Evolutionary conservation across 768 basidiomycete genomes (phyloP), one percentile per base, ranked within the genome.

Genomic region (Suillus brevipes): DNA sequence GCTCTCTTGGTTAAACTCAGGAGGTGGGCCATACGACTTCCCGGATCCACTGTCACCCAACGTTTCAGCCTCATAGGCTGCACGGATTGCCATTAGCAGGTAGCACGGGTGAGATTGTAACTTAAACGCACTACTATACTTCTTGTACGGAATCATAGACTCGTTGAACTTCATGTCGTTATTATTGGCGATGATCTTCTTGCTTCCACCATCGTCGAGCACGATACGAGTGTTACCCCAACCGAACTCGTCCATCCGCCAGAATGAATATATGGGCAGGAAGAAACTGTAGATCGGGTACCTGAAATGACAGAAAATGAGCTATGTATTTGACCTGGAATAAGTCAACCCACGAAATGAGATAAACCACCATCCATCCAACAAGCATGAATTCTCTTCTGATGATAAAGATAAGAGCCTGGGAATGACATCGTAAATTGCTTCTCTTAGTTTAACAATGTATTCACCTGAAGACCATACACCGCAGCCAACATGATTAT

Each of bases 121-220:
- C 59, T 36, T 4, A 5, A 18, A 80, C 87, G 52, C 71, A 88
- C 88, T 89, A 67, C 83, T 85, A 78, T 90, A 91, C 68, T 84
- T 87, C 79, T 86, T 86, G 72, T 90, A 82, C 6, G 89, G 89
- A 63, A 91, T 90, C 85, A 89, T 89, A 36, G 84, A 87, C 59
- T 91, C 90, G 68, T 88, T 87, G 79, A 88, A 91, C 66, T 84
- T 86, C 74, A 90, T 88, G 31, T 90, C 90, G 59, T 86, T 87
- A 58, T 79, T 83, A 6, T 68, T 70, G 18, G 20, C 55, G 58
- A 89, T 74, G 59, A 89, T 79, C 74, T 85, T 89, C 82, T 89
- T 89, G 72, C 82, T 82, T 68, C 81, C 82, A 60, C 89, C 88
- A 71, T 89, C 88, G 45, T 88, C 87, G 37, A 89, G 82, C 56